phyloP scores from a whole-genome alignment of 805 yeast genomes.

The Kodamaea restingae region DNA sequence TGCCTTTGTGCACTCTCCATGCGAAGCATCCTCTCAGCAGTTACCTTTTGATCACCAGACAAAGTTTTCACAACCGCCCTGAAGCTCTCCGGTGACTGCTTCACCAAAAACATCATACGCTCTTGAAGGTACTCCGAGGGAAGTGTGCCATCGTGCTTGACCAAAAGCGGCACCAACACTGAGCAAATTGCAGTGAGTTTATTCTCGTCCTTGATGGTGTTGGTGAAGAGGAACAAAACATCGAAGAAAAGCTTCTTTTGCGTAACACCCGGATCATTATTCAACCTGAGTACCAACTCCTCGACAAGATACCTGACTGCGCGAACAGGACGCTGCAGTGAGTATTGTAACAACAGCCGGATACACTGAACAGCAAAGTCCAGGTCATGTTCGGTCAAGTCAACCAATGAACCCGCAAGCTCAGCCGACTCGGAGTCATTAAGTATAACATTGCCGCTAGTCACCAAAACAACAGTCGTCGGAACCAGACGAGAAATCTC shows the following conservation, averaged over 20 bases:
- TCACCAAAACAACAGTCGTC: constrained; percentile 32
- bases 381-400: background rate
- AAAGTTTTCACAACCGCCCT: constrained; percentile 41
- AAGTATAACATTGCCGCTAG: constrained; percentile 31
- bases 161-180: constrained; percentile 35
- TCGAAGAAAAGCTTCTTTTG: constrained; percentile 39
- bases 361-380: constrained; percentile 50
- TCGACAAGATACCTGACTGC: constrained; percentile 47
- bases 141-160: constrained; percentile 24
- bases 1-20: constrained; percentile 9
- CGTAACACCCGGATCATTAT: constrained; percentile 10
- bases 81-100: constrained; percentile 43
- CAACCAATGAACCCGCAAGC: constrained; percentile 22
- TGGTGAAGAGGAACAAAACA: constrained; percentile 42
- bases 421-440: constrained; percentile 19
- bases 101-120: constrained; percentile 46
- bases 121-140: constrained; percentile 40
- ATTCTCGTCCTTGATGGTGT: constrained; percentile 21
- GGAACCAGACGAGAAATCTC: constrained; percentile 27
- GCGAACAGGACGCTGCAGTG: constrained; percentile 24
- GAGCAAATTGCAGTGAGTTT: constrained; percentile 28
- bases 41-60: constrained; percentile 38
- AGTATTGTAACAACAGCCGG: constrained; percentile 47
- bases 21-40: constrained; percentile 44
- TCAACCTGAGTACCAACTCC: constrained; percentile 32